Conservation (phyloP, 345 rosid species). For the Firmiana major region DNA sequence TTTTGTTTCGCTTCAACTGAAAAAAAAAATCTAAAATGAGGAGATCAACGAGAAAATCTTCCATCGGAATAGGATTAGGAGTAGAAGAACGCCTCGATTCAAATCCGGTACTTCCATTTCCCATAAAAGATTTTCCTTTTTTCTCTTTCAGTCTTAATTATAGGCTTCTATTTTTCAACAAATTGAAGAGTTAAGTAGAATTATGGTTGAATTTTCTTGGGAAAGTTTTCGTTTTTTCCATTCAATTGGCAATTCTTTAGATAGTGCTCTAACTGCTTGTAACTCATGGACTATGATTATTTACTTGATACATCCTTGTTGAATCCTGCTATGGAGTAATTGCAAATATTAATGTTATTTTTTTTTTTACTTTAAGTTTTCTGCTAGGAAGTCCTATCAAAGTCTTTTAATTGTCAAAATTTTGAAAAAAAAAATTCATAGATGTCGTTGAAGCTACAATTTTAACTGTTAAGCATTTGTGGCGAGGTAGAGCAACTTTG, state of each 20-base stretch:
- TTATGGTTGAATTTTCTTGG: background rate
- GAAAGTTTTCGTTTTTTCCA: background rate
- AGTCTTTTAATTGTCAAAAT: background rate
- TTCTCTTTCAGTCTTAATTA: background rate
- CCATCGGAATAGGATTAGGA: slow-evolving; percentile 12
- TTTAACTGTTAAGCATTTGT: background rate
- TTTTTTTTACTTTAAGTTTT: background rate
- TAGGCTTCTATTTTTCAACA: background rate
- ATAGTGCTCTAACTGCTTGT: background rate
- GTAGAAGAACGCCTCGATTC: slow-evolving; percentile 6
- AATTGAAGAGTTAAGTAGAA: background rate
- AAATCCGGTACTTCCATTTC: slow-evolving; percentile 3
- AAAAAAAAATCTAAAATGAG: slow-evolving; percentile 8
- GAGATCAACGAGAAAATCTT: slow-evolving; percentile 25
- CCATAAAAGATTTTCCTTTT: too few species aligned
- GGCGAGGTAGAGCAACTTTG: background rate
- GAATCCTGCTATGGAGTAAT: background rate
- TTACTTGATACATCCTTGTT: background rate
- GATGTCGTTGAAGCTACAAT: background rate
- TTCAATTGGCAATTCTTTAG: background rate
- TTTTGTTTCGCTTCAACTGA: background rate
- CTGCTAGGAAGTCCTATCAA: background rate
- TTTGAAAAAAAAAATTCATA: background rate
- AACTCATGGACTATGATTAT: background rate
- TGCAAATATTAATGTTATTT: background rate